Evolutionary conservation across 2,329 filamentous ascomycete genomes (phyloP), one percentile per base, ranked within the genome.

Genomic region (Cordyceps militaris): DNA sequence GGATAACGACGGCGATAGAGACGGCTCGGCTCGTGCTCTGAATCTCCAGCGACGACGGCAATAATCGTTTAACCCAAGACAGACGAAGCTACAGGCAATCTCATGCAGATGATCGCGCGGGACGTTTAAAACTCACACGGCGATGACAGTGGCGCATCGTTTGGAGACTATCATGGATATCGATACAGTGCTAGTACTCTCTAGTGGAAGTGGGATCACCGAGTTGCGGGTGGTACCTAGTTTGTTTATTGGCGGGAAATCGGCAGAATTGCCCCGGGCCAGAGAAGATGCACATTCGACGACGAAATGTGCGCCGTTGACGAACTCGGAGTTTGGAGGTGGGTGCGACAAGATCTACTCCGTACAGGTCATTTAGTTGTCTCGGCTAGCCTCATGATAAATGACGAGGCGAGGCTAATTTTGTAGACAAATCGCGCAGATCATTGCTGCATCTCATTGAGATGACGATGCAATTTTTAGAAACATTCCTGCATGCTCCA

Each of bases 41-140:
- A 43, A 14, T 16, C 11, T 43, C n/a, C n/a, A 21, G 24, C 4
- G 40, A 8, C 40, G 11, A 24, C 19, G 40, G 13, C 11, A 21
- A 6, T 11, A 21, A 24, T 7, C 19, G 11, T 10, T 23, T 43
- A 21, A 4, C 11, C 4, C 11, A 8, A 4, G 21, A 43, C 40
- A 8, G 51, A 58, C 56, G 50, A 60, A 52, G 36, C 57, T 53
- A 50, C 47, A 13, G 47, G 36, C 30, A 24, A 36, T 7, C 11
- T 58, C 19, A 60, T 63, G 51, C 61, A 60, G 43, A 49, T 36
- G 1, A n/a, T 62, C 11, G 16, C 59, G 14, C 36, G 46, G 14
- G 57, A 59, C 11, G 54, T 58, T 58, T 32, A n/a, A 42, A 11
- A 49, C 55, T 2, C 49, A 53, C 23, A 63, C 61, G 3, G 52